Evolutionary conservation across 345 rosid genomes (phyloP).

Genomic region (Eucalyptus pauciflora): DNA sequence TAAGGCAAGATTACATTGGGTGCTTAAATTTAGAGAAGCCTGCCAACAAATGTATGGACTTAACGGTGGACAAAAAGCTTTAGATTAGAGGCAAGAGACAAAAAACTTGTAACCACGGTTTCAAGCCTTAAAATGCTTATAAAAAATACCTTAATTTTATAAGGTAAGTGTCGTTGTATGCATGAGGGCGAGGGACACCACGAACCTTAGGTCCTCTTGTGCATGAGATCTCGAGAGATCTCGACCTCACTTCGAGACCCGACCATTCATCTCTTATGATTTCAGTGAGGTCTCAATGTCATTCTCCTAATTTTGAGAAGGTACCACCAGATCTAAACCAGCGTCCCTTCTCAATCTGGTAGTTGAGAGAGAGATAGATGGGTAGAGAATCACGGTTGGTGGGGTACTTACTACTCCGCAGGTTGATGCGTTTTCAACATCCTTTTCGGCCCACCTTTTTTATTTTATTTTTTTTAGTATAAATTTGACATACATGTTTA

Average conservation of each 20-base stretch:
- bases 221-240: not conserved
- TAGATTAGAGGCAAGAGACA: not conserved
- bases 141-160: not conserved
- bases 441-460: not conserved
- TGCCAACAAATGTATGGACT: not conserved
- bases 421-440: not conserved
- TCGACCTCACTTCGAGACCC: not conserved
- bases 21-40: not conserved
- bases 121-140: not conserved
- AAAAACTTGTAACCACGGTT: not conserved
- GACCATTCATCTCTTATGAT: not conserved
- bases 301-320: not conserved
- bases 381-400: not conserved
- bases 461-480: too few relatives aligned
- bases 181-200: not conserved
- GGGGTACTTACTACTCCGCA: not conserved
- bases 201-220: not conserved
- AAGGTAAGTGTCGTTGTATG: not conserved
- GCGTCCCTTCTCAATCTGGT: not conserved
- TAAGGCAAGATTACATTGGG: not conserved
- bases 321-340: not conserved
- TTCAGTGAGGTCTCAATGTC: not conserved
- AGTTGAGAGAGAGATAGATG: not conserved
- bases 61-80: not conserved
- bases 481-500: too few relatives aligned